Evolutionary conservation across 768 basidiomycete species (phyloP).

Genomic region (Leucosporidium yakuticum): DNA sequence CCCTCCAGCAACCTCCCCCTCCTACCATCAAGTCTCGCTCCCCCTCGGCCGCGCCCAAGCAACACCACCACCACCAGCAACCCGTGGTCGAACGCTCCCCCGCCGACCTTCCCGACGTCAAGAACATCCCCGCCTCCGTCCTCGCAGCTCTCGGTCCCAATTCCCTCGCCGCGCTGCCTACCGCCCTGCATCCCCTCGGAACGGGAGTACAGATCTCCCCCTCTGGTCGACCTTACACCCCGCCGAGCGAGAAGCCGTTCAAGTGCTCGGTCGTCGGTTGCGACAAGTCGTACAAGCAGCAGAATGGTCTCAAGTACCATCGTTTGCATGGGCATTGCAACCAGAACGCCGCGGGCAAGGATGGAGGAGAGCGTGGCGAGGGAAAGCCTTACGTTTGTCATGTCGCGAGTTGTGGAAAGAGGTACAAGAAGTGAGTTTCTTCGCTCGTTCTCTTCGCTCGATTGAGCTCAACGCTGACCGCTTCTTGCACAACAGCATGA

Average conservation of each 20-base stretch:
- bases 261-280: conserved; percentile 44
- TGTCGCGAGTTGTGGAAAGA: conserved; percentile 33
- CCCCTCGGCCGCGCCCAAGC: not conserved
- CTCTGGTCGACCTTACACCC: conserved; percentile 42
- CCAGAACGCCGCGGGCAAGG: conserved; percentile 25
- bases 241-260: conserved; percentile 65
- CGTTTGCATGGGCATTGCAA: conserved; percentile 40
- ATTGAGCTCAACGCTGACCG: no score
- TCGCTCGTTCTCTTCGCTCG: not conserved
- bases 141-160: conserved; percentile 18
- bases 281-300: conserved; percentile 44
- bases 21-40: not conserved
- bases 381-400: conserved; percentile 37
- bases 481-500: conserved; percentile 72
- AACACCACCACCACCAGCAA: not conserved
- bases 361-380: conserved; percentile 17
- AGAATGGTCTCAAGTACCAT: conserved; percentile 43
- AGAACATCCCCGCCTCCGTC: conserved; percentile 14
- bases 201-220: conserved; percentile 56
- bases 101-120: conserved; percentile 10
- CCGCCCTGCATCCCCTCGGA: conserved; percentile 48
- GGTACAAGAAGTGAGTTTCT: conserved; percentile 66
- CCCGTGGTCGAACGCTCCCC: conserved; percentile 1
- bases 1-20: not conserved
- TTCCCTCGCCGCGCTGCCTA: conserved; percentile 39